Percentiles rank a stretch among this genome's conserved stretches.
Evolutionary conservation across 1,139 yeast species (phyloP).

Genomic region (Lodderomyces margitis): DNA sequence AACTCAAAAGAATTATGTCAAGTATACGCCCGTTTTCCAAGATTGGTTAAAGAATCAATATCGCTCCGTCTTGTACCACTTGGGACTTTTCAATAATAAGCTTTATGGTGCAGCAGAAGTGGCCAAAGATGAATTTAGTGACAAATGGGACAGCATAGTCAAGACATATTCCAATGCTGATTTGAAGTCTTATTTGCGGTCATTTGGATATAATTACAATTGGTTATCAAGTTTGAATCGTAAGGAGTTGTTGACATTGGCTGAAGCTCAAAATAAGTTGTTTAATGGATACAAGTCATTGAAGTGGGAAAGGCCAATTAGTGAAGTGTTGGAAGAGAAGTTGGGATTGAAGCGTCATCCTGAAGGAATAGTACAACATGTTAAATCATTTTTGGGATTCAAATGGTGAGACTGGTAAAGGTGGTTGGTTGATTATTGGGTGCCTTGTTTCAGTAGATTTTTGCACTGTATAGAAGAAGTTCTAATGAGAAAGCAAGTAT

Average conservation of each 20-base stretch:
- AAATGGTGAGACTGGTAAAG: slow-evolving; percentile 4
- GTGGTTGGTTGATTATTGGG: background rate
- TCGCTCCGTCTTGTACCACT: slow-evolving; percentile 7
- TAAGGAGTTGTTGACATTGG: slow-evolving; percentile 46
- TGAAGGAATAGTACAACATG: slow-evolving; percentile 7
- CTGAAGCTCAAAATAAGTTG: slow-evolving; percentile 42
- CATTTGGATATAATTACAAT: slow-evolving; percentile 46
- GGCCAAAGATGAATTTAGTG: slow-evolving; percentile 37
- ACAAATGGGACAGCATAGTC: slow-evolving; percentile 16
- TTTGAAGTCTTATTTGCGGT: slow-evolving; percentile 48
- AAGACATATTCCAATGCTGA: slow-evolving; percentile 53
- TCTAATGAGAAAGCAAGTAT: too few relatives aligned
- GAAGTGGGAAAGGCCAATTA: slow-evolving; percentile 25
- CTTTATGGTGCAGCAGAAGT: slow-evolving; percentile 15
- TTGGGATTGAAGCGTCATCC: slow-evolving; percentile 20
- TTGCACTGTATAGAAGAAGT: background rate
- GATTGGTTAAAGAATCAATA: slow-evolving; percentile 8
- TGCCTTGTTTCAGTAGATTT: too few relatives aligned
- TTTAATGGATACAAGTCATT: slow-evolving; percentile 21
- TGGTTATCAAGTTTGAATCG: slow-evolving; percentile 35
- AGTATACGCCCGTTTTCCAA: slow-evolving; percentile 7
- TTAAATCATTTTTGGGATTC: slow-evolving; percentile 9
- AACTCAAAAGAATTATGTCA: slow-evolving; percentile 8
- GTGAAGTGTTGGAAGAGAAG: slow-evolving; percentile 19
- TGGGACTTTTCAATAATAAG: slow-evolving; percentile 12